These are phyloP conservation scores for Geoglossum cookeanum DNA, from an alignment of 2,329 filamentous ascomycete species.

Conservation along the genomic window DNA sequence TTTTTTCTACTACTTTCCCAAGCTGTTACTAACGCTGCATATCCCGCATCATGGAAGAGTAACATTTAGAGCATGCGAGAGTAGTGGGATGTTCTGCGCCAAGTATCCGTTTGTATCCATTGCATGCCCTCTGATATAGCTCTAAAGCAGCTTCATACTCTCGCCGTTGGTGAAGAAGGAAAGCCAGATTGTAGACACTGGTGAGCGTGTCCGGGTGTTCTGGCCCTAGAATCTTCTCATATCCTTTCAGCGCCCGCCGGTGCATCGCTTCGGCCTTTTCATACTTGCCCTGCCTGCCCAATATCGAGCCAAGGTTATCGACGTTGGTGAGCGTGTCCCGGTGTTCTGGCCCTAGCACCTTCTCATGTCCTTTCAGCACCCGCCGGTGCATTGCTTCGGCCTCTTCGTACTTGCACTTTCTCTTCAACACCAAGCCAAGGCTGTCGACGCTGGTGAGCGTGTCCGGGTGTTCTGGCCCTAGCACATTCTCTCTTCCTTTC, in stretches of 20 bases:
- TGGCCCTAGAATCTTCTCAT: background rate
- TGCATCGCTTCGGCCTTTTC: background rate
- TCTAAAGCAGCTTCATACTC: background rate
- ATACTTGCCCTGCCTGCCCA: background rate
- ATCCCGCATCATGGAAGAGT: background rate
- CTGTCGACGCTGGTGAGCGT: too few relatives aligned
- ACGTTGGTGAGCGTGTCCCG: background rate
- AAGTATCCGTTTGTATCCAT: conserved; percentile 1
- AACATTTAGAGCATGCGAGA: background rate
- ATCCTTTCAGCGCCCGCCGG: background rate
- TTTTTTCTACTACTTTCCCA: background rate
- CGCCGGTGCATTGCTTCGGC: background rate
- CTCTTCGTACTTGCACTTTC: background rate
- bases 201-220: conserved; percentile 2
- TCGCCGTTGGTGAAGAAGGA: background rate
- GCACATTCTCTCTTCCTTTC: too few relatives aligned
- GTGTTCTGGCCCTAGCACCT: background rate
- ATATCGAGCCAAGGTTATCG: too few relatives aligned
- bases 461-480: too few relatives aligned
- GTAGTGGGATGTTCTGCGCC: conserved; percentile 1
- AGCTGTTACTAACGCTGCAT: background rate
- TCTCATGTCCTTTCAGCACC: background rate
- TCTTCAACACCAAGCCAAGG: too few relatives aligned
- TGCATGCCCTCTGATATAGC: conserved; percentile 1
- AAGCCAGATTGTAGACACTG: conserved; percentile 1